Conservation (phyloP, 2,329 filamentous ascomycete genomes). For the Alternaria ventricosa region DNA sequence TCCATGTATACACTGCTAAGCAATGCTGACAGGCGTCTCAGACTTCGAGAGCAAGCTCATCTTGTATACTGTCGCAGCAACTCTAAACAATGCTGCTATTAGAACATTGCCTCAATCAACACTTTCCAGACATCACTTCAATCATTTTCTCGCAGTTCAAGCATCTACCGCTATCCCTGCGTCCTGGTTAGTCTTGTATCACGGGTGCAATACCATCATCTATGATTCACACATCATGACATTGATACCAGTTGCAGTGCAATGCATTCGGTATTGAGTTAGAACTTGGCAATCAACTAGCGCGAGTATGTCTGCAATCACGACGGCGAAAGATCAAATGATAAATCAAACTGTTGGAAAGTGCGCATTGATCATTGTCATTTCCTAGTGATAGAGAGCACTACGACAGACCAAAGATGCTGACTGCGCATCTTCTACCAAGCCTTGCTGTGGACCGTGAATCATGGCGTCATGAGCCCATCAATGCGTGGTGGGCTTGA, state of each 20-base stretch:
- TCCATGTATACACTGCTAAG: neutral
- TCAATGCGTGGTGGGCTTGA: neutral
- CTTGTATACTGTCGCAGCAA: neutral
- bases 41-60: neutral
- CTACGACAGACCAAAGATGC: conserved; percentile 13
- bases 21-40: neutral
- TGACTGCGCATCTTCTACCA: conserved; percentile 1
- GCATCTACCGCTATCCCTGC: neutral
- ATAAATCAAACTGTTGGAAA: neutral
- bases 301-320: neutral
- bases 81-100: neutral
- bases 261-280: neutral
- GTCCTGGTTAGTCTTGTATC: neutral
- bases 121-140: neutral
- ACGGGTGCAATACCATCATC: neutral
- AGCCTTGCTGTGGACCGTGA: conserved; percentile 15
- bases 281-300: neutral
- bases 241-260: no score
- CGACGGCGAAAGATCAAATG: neutral
- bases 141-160: neutral
- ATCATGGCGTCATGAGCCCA: conserved; percentile 7
- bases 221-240: neutral
- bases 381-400: conserved; percentile 23
- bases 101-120: neutral
- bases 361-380: conserved; percentile 18